Percentiles rank a stretch among this genome's conserved stretches.
These are phyloP conservation scores for Leccinum broughii DNA, from an alignment of 768 basidiomycete species.

Conservation along the genomic window DNA sequence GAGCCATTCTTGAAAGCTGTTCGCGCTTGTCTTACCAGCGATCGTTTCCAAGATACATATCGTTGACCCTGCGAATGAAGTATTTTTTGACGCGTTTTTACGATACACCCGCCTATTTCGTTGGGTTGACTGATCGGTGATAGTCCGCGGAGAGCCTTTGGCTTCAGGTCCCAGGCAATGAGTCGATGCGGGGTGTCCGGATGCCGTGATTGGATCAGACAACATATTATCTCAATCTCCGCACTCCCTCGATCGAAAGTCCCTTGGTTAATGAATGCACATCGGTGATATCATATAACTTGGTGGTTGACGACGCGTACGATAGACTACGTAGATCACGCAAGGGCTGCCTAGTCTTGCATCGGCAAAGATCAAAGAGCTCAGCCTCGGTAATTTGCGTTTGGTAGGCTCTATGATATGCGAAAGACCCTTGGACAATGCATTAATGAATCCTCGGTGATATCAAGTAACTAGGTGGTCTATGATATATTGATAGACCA, in stretches of 20 bases:
- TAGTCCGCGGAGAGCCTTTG: too few relatives aligned
- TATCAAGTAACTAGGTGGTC: too few relatives aligned
- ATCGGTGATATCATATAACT: background rate
- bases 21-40: background rate
- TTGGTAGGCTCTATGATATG: too few relatives aligned
- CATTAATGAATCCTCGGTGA: too few relatives aligned
- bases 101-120: background rate
- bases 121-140: background rate
- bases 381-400: background rate
- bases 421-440: too few relatives aligned
- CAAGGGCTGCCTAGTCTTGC: background rate
- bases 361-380: background rate
- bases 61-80: conserved; percentile 1
- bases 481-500: too few relatives aligned
- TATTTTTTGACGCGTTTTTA: background rate
- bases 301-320: background rate
- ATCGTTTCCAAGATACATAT: background rate
- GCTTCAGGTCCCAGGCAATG: background rate
- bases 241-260: background rate
- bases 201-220: background rate
- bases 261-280: background rate
- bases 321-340: background rate
- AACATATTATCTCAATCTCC: background rate
- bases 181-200: background rate
- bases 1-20: too few relatives aligned